Conservation (phyloP, 1,284 basidiomycete genomes). For the Blastosporella zonata region DNA sequence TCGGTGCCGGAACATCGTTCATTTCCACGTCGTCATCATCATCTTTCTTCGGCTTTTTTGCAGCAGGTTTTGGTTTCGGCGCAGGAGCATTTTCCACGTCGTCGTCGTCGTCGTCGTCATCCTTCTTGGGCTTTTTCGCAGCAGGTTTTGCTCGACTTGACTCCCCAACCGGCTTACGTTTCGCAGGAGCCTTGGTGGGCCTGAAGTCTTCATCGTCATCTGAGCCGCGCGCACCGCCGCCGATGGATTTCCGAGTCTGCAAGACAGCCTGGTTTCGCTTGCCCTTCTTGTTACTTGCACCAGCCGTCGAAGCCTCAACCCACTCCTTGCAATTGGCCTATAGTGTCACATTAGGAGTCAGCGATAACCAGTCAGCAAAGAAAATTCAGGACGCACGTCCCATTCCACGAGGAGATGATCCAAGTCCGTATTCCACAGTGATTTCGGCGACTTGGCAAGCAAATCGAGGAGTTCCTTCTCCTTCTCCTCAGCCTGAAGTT, state of each 20-base stretch:
- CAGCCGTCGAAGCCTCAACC: slow-evolving; percentile 51
- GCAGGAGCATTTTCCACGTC: slow-evolving; percentile 31
- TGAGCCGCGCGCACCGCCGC: slow-evolving; percentile 42
- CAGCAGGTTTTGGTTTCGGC: neutral
- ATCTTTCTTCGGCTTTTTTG: slow-evolving; percentile 11
- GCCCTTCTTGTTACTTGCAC: slow-evolving; percentile 57
- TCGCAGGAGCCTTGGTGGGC: slow-evolving; percentile 61
- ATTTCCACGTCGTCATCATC: slow-evolving; percentile 24
- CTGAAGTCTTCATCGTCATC: slow-evolving; percentile 71
- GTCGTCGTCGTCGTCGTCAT: slow-evolving; percentile 23
- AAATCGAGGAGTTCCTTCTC: slow-evolving; percentile 81
- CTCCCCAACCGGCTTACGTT: slow-evolving; percentile 19
- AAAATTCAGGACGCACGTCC: slow-evolving; percentile 57
- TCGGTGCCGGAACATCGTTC: slow-evolving; percentile 28
- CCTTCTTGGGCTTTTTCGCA: too few species aligned
- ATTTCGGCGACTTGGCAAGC: slow-evolving; percentile 77
- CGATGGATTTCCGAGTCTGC: slow-evolving; percentile 68
- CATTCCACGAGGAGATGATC: slow-evolving; percentile 83
- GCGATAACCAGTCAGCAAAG: neutral
- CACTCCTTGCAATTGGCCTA: slow-evolving; percentile 65
- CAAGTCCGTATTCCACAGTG: slow-evolving; percentile 91
- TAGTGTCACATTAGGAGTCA: neutral
- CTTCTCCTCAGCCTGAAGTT: slow-evolving; percentile 79
- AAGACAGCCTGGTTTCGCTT: slow-evolving; percentile 79
- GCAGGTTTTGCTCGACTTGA: slow-evolving; percentile 10